Conservation (phyloP, 768 basidiomycete species). For the Collybia sp. region DNA sequence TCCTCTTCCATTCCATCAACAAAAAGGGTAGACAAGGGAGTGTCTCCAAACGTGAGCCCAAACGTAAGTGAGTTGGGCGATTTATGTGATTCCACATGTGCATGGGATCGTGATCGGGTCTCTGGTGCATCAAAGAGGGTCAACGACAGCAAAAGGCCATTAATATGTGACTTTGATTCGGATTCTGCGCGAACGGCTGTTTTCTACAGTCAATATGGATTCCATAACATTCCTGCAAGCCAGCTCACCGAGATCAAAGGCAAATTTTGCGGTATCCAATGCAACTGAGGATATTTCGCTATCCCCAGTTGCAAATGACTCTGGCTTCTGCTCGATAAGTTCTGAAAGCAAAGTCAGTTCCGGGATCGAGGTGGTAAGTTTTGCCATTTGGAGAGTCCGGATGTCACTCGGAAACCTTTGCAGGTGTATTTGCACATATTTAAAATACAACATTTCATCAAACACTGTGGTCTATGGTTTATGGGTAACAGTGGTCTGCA, state of each 20-base stretch:
- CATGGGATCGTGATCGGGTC: constrained; percentile 72
- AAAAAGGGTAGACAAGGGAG: constrained; percentile 74
- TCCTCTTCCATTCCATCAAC: constrained; percentile 77
- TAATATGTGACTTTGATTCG: constrained; percentile 58
- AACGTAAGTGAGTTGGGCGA: constrained; percentile 26
- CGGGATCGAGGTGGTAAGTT: constrained; percentile 9
- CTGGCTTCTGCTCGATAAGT: constrained; percentile 49
- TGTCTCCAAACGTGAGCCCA: constrained; percentile 38
- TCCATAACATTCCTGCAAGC: constrained; percentile 1
- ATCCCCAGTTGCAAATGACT: constrained; percentile 52
- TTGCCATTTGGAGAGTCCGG: neutral
- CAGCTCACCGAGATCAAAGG: constrained; percentile 70
- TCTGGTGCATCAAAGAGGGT: constrained; percentile 65
- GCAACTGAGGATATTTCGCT: constrained; percentile 51
- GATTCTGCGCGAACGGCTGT: constrained; percentile 67
- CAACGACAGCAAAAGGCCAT: constrained; percentile 62
- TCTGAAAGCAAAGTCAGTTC: constrained; percentile 46
- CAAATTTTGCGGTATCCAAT: constrained; percentile 62
- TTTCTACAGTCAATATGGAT: constrained; percentile 8
- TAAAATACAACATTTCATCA: neutral
- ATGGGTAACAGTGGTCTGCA: too few species aligned
- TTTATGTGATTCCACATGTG: constrained; percentile 43
- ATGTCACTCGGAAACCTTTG: too few species aligned
- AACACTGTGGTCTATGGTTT: too few species aligned
- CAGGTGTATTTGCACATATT: constrained; percentile 6